Conservation (phyloP, 1,139 yeast species). For the Pichia inconspicua region DNA sequence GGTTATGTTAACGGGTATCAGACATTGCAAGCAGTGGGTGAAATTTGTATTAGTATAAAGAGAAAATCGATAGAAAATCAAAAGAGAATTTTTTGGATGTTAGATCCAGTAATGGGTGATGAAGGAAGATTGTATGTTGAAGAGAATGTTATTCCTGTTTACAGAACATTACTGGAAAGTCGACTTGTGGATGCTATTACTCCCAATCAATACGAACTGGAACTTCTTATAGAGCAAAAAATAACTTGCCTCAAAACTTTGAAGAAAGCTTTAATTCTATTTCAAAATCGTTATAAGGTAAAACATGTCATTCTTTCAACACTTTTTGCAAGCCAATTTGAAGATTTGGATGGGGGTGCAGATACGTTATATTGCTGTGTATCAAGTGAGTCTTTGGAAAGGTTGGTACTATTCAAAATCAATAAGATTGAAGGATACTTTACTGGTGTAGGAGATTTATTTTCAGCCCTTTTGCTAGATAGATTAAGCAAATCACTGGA, state of each 20-base stretch:
- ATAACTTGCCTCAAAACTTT: constrained; percentile 39
- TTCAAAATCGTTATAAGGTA: constrained; percentile 47
- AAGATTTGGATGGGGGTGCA: constrained; percentile 21
- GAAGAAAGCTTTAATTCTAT: constrained; percentile 35
- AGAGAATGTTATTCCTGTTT: constrained; percentile 58
- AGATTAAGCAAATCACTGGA: constrained; percentile 33
- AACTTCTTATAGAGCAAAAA: constrained; percentile 51
- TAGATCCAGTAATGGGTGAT: constrained; percentile 96
- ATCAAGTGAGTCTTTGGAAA: constrained; percentile 29
- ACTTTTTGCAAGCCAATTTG: constrained; percentile 22
- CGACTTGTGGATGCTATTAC: constrained; percentile 62
- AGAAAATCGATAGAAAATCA: constrained; percentile 14
- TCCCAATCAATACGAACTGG: constrained; percentile 90
- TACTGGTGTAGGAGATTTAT: constrained; percentile 90
- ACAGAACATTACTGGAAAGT: constrained; percentile 44
- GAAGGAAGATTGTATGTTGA: constrained; percentile 77
- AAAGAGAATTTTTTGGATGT: constrained; percentile 40
- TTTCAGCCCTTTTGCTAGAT: constrained; percentile 71
- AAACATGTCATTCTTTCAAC: constrained; percentile 67
- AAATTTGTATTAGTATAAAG: constrained; percentile 30
- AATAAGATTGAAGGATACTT: constrained; percentile 61
- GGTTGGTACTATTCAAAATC: constrained; percentile 25
- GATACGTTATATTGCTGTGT: constrained; percentile 45
- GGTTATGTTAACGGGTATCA: constrained; percentile 65
- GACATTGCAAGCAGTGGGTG: constrained; percentile 41